Evolutionary conservation across 2,329 filamentous ascomycete genomes (phyloP), one percentile per base, ranked within the genome.

Genomic region (Scedosporium boydii): DNA sequence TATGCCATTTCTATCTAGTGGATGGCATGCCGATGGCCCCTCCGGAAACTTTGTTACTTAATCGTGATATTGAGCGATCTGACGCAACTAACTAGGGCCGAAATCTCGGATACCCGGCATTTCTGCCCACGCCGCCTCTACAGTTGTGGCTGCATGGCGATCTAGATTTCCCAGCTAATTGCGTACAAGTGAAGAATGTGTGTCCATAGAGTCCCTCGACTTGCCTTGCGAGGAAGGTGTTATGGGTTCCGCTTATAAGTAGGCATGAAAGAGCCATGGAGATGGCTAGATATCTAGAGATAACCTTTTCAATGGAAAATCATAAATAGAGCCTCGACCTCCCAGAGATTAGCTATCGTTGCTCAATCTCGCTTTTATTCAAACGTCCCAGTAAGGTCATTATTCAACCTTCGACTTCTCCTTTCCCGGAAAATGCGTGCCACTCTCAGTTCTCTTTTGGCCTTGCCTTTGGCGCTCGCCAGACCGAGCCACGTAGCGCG

Each of bases 371-470:
- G 16, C 3, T 3, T 48, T 21, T 48, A 6, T n/a, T 48, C 44
- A 14, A 10, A 38, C 34, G 34, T 14, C 12, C 12, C 10, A 38
- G 10, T 12, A 14, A 12, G 34, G 12, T 38, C 34, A 38, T 38
- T 3, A 2, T 38, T 38, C 4, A 12, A 38, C 1, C 12, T 38
- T 48, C 4, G 3, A 48, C 1, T 21, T n/a, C n/a, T 61, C 61
- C 59, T 63, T 59, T 60, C 58, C n/a, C n/a, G 55, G 60, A 64
- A 38, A 14, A 75, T 75, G 73, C 70, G 68, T 63, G 64, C 68
- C 23, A 63, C 65, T 38, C 38, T 63, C 29, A 44, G 74, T 51
- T 38, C 3, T 38, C 71, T 75, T 64, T 69, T 64, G 21, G 41
- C 63, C 23, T 61, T 67, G 41, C 66, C 66, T 38, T 21, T 63